Evolutionary conservation across 2,329 filamentous ascomycete genomes (phyloP), one percentile per base, ranked within the genome.

Genomic region (Amesomyces nigricolor): DNA sequence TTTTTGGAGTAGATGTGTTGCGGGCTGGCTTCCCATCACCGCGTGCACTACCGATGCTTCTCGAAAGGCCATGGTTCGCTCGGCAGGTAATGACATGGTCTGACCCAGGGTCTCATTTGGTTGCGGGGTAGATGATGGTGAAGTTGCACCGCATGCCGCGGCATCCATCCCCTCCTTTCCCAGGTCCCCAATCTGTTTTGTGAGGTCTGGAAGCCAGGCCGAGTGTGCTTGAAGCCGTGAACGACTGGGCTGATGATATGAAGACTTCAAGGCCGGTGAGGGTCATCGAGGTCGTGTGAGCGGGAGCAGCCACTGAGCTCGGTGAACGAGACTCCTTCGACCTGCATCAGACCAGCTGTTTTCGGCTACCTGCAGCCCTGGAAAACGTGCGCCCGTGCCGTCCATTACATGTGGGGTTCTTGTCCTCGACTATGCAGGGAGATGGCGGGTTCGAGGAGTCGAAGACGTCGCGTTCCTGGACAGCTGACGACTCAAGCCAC

Each of bases 311-410:
- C 59, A 60, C 53, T 58, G 38, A 54, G 56, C 53, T 57, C 57
- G 57, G 61, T 59, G 59, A 61, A 50, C 52, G 45, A 57, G 55
- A 39, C 51, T 54, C 54, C 54, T 47, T 48, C 44, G 48, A 51
- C 52, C 56, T 62, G 64, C 64, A 64, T 54, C 44, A 38, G 32
- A 29, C 43, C 57, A 53, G 39, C 62, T 61, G 57, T 55, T 64
- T 65, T 56, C n/a, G 60, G 64, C 62, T 51, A 32, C 47, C 54
- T 65, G 64, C 64, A 65, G 61, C 58, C 51, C 47, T 48, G 55
- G 54, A 57, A 58, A 64, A 60, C 51, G 50, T 60, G 61, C 45
- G 56, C 56, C 45, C 55, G 53, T 57, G 53, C 57, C 53, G 58
- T 54, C 56, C 51, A 53, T 55, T 56, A 53, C 54, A 16, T 59